Evolutionary conservation across 768 basidiomycete species (phyloP).

Genomic region (Leccinum ochraceum): DNA sequence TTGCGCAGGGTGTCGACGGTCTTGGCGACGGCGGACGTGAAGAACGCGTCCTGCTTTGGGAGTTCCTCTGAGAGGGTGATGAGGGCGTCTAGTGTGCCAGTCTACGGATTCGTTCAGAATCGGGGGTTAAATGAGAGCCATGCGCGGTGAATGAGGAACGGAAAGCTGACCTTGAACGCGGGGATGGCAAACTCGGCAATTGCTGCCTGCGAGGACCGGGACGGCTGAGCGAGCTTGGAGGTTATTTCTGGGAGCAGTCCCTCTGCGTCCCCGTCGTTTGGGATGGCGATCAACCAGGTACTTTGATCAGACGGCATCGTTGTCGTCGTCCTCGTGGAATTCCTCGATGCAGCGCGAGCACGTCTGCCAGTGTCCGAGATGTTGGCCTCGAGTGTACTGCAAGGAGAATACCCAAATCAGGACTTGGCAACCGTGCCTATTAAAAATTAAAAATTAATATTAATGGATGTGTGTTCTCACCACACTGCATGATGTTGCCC

Average conservation of each 20-base stretch:
- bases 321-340: conserved; percentile 11
- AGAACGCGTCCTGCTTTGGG: conserved; percentile 87
- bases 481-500: conserved; percentile 6
- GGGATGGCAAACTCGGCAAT: conserved; percentile 75
- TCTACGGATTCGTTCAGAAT: conserved; percentile 46
- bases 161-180: conserved; percentile 75
- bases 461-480: conserved; percentile 1
- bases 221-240: conserved; percentile 60
- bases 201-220: conserved; percentile 48
- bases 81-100: conserved; percentile 90
- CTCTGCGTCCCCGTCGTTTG: conserved; percentile 83
- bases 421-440: conserved; percentile 7
- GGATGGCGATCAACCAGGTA: conserved; percentile 90
- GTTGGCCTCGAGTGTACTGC: neutral
- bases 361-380: neutral
- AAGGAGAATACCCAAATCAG: conserved; percentile 10
- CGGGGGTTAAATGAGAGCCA: conserved; percentile 11
- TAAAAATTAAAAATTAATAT: conserved; percentile 15
- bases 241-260: conserved; percentile 65
- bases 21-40: conserved; percentile 88
- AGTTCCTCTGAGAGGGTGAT: conserved; percentile 89
- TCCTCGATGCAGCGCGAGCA: conserved; percentile 9
- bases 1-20: conserved; percentile 92
- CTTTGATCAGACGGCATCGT: conserved; percentile 94
- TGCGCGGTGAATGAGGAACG: neutral